These are phyloP conservation scores for Babesia ovata DNA, from an alignment of 169 alveolate genomes.

Conservation along the genomic window DNA sequence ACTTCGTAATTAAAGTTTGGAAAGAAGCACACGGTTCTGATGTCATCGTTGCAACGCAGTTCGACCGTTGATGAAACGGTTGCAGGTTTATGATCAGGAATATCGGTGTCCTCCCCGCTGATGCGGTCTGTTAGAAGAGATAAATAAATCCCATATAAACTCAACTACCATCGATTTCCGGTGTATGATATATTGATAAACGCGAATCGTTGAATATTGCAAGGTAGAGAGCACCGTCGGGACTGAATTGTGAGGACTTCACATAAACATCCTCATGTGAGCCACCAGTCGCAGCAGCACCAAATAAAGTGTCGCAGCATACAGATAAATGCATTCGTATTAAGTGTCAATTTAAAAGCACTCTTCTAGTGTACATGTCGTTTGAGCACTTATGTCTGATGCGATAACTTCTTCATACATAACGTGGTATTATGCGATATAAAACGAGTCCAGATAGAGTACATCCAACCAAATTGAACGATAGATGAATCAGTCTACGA, in stretches of 20 bases:
- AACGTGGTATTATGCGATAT: too few species aligned
- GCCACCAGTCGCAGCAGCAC: too few species aligned
- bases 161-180: background rate
- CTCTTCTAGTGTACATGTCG: too few species aligned
- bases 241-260: constrained; percentile 10
- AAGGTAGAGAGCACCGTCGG: constrained; percentile 14
- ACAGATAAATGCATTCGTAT: too few species aligned
- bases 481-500: too few species aligned
- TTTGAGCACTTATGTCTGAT: too few species aligned
- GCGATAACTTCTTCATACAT: too few species aligned
- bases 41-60: constrained; percentile 30
- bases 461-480: too few species aligned
- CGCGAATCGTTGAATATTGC: constrained; percentile 11
- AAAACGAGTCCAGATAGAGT: too few species aligned
- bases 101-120: background rate
- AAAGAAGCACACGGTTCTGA: constrained; percentile 60
- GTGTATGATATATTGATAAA: constrained; percentile 1
- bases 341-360: too few species aligned
- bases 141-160: background rate
- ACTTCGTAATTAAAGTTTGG: constrained; percentile 37
- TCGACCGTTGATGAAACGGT: background rate
- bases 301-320: too few species aligned
- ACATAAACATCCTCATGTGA: background rate
- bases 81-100: background rate
- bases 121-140: background rate